Evolutionary conservation across 768 basidiomycete species (phyloP), one percentile per base, ranked within the genome.

Genomic region (Lentinula raphanica): DNA sequence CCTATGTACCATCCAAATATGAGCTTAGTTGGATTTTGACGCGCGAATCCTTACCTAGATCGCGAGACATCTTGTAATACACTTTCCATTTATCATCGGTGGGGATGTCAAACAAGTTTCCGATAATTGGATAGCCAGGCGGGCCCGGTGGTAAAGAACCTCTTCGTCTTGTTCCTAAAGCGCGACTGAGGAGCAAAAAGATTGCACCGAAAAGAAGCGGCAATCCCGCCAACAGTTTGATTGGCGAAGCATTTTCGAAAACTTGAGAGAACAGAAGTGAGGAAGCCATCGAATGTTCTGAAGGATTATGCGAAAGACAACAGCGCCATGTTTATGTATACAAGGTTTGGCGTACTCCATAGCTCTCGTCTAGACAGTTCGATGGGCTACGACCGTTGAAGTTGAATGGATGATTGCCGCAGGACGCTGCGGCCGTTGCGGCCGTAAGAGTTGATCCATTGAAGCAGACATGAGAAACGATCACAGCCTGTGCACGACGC

Each of bases 101-200:
- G 31, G 58, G 58, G n/a, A 62, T 45, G 42, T 60, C 44, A 27
- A 49, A 56, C 9, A 53, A 31, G 28, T 62, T 62, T 39, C 61
- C 61, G 27, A 62, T 3, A 36, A 62, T 21, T 23, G 61, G 59
- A 38, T 53, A 62, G 25, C 53, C 53, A 6, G 31, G 28, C 8
- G 60, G 60, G 21, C 60, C 60, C 17, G 60, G 59, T 45, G 58
- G 60, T 38, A 54, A 32, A 25, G 36, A 31, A n/a, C 49, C 31
- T 9, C 29, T 5, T 15, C 49, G n/a, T 32, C 31, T 44, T 9
- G 19, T 23, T 44, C 42, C 42, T 4, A 44, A 12, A 0, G 39
- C n/a, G 23, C 39, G 39, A 40, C n/a, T 40, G 3, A 15, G 39
- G 15, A 19, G 19, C 19, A 40, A 19, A 40, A n/a, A 40, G 15